Percentiles rank a stretch among this genome's conserved stretches.
These are phyloP conservation scores for Alternaria burnsii DNA, from an alignment of 2,329 filamentous ascomycete genomes.

Conservation along the genomic window DNA sequence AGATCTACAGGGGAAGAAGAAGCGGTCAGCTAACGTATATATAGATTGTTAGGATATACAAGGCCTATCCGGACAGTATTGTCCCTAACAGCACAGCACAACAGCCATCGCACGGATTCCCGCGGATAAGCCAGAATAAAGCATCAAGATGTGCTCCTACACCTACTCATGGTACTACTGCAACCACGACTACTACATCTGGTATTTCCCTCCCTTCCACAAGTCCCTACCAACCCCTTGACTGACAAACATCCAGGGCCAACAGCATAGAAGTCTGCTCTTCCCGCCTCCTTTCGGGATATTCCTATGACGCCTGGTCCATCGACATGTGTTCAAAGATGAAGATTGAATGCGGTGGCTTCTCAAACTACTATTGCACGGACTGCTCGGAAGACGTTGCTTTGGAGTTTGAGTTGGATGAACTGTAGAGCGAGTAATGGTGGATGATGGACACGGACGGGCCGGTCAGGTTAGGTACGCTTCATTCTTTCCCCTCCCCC, in stretches of 20 bases:
- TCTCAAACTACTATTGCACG: constrained; percentile 56
- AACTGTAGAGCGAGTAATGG: constrained; percentile 36
- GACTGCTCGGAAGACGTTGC: constrained; percentile 56
- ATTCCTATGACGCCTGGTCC: constrained; percentile 59
- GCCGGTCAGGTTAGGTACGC: not conserved
- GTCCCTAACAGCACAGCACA: not conserved
- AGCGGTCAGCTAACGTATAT: constrained; percentile 16
- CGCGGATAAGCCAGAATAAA: not conserved
- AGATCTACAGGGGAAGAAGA: constrained; percentile 9
- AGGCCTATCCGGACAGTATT: not conserved
- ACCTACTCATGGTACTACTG: constrained; percentile 60
- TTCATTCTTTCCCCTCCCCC: constrained; percentile 1
- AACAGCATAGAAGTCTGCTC: constrained; percentile 57
- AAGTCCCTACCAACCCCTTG: not conserved
- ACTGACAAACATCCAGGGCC: constrained; percentile 29
- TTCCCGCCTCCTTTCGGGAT: constrained; percentile 55
- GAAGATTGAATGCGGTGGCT: constrained; percentile 52
- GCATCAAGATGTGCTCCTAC: constrained; percentile 55
- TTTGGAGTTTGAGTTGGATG: constrained; percentile 55
- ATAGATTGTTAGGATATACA: not conserved
- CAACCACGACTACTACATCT: constrained; percentile 60
- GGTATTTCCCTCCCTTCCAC: constrained; percentile 28
- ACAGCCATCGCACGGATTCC: not conserved
- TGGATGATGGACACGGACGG: not conserved
- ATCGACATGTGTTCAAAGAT: constrained; percentile 59